These are phyloP conservation scores for Exophiala sp. DNA, from an alignment of 2,329 filamentous ascomycete genomes.

Conservation along the genomic window DNA sequence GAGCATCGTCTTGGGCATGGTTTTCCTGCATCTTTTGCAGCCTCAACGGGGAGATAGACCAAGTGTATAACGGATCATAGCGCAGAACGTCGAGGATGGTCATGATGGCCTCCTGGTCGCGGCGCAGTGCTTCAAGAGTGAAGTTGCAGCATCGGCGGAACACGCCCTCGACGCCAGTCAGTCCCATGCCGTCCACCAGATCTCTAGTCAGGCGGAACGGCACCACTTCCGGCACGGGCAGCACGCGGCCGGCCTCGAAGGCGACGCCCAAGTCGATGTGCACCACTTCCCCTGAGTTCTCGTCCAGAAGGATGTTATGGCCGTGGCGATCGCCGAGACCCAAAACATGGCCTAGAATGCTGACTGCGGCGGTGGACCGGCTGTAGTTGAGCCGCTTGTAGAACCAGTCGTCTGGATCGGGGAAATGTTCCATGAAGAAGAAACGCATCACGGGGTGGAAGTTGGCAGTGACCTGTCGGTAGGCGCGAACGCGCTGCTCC, in stretches of 20 bases:
- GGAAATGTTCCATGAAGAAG: slow-evolving; percentile 94
- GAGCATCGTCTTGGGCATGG: slow-evolving; percentile 38
- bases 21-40: slow-evolving; percentile 61
- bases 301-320: slow-evolving; percentile 92
- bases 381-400: slow-evolving; percentile 82
- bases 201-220: slow-evolving; percentile 93
- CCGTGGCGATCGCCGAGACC: slow-evolving; percentile 91
- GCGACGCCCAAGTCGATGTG: slow-evolving; percentile 96
- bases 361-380: slow-evolving; percentile 86
- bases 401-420: slow-evolving; percentile 95
- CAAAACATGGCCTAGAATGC: slow-evolving; percentile 86
- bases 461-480: slow-evolving; percentile 67
- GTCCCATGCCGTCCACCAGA: slow-evolving; percentile 93
- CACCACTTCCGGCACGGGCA: slow-evolving; percentile 90
- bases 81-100: slow-evolving; percentile 94
- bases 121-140: slow-evolving; percentile 86
- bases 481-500: slow-evolving; percentile 67
- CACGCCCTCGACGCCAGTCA: slow-evolving; percentile 89
- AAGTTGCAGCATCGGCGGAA: slow-evolving; percentile 98
- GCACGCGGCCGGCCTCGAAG: slow-evolving; percentile 91
- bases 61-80: slow-evolving; percentile 96
- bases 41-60: slow-evolving; percentile 72
- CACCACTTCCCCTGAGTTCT: slow-evolving; percentile 83
- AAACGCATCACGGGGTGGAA: slow-evolving; percentile 93
- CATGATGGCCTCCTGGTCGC: slow-evolving; percentile 96